These are phyloP conservation scores for Stagonosporopsis cucurbitacearum DNA, from an alignment of 2,329 filamentous ascomycete genomes.

Conservation along the genomic window DNA sequence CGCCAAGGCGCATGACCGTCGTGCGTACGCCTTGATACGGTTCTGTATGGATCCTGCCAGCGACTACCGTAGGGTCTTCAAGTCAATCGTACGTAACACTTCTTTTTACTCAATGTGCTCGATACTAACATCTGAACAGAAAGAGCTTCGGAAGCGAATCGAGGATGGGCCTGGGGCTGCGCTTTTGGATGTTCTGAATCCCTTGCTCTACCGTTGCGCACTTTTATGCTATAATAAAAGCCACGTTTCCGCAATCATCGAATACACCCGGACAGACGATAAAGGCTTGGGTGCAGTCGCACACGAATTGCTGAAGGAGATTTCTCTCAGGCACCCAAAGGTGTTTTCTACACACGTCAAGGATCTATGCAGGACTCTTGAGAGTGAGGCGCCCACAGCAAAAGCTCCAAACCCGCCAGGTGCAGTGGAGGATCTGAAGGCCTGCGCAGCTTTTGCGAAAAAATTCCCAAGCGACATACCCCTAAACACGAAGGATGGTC, in stretches of 20 bases:
- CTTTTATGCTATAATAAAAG: constrained; percentile 92
- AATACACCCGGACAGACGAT: constrained; percentile 83
- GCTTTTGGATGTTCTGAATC: constrained; percentile 79
- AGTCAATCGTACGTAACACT: constrained; percentile 67
- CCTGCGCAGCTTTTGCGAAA: constrained; percentile 88
- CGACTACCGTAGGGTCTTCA: constrained; percentile 89
- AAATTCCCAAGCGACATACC: constrained; percentile 86
- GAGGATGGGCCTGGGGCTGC: constrained; percentile 69
- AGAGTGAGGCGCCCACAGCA: constrained; percentile 77
- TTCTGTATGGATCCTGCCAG: constrained; percentile 85
- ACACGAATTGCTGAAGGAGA: constrained; percentile 89
- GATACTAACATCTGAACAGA: constrained; percentile 48
- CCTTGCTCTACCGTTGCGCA: constrained; percentile 82
- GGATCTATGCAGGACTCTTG: constrained; percentile 85
- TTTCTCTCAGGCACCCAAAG: constrained; percentile 86
- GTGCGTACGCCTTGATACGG: constrained; percentile 86
- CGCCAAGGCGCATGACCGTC: constrained; percentile 86
- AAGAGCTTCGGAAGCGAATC: constrained; percentile 84
- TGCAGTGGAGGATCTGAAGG: constrained; percentile 90
- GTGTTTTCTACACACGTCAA: constrained; percentile 92
- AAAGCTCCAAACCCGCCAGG: constrained; percentile 71
- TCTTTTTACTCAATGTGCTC: background rate
- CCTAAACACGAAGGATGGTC: constrained; percentile 61
- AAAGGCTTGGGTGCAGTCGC: constrained; percentile 78
- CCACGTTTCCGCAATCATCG: constrained; percentile 88